Base-by-base conservation (phyloP, 2,329 filamentous ascomycete species). In the Aspergillus terreus region DNA sequence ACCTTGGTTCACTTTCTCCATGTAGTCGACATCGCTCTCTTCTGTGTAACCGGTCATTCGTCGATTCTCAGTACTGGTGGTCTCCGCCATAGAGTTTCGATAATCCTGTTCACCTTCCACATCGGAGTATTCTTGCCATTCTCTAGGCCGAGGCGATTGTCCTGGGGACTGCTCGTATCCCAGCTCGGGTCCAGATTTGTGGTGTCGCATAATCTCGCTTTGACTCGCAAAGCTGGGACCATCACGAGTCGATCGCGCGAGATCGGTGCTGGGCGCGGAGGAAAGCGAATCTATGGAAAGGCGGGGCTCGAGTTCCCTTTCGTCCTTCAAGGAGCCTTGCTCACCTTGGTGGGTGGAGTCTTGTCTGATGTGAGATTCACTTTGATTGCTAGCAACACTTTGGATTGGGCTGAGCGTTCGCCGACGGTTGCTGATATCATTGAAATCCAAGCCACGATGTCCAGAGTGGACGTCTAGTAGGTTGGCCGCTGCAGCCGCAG, bases 351-450 rank as follows among this genome's bases (percentile, higher is more conserved):
- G 58, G 11, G 77, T 82, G 52, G 85, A 79, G 45, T 81, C 81
- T 61, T 81, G 82, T 32, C 78, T 78, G 55, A 85, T 80, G 61
- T 78, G 85, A 48, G 83, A 83, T 44, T 84, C 83, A 62, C 91
- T 85, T 4, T 83, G 86, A 63, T 91, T 92, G 56, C 92, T 94
- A 10, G 90, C 92, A 14, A 96, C 89, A 62, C 92, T 96, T 60
- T 94, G 92, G 53, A 95, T 92, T 0, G 92, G 92, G 65, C 92
- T 96, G 45, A 95, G 73, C 10, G 85, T 86, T 40, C 88, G 86
- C 47, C 83, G 80, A 59, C 87, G 83, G 56, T 88, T 85, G 41
- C 62, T 57, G 47, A 75, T 73, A 21, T 88, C 86, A 42, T 63
- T 57, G 47, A 76, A 74, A 21, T 75, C 77, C 38, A 78, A 74